Evolutionary conservation across 164 flowering plant genomes (phyloP), one percentile per base, ranked within the genome.

Genomic region (Annona cherimola): DNA sequence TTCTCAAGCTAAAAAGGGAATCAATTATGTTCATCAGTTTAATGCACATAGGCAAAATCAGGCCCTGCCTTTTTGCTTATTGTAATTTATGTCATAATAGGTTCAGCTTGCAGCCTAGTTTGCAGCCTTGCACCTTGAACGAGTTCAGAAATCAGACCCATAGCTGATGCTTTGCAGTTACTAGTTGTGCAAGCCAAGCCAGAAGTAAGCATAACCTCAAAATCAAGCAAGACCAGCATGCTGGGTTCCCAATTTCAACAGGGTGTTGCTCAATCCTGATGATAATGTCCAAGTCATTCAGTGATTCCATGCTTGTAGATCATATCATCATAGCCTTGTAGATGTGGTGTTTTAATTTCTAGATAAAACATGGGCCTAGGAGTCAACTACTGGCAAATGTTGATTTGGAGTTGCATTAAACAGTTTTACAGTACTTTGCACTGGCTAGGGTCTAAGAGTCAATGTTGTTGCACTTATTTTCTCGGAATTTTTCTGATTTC

Each of bases 401-500:
- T 8, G 18, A 50, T 5, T 50, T 50, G 9, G 57, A 8, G 14
- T 50, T 8, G 9, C 57, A 50, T 50, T 11, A 9, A 50, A 50
- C 57, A 11, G 57, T 9, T 50, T 50, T 5, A 5, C 57, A 9
- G 35, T 61, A n/a, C 20, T 61, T 61, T 66, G 18, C 45, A 16
- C 20, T 6, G 19, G 12, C 19, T 66, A 66, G 44, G 45, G 41
- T 12, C 42, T n/a, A 16, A 8, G 57, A 11, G 14, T 50, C 57
- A 50, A 9, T 11, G 57, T 40, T 44, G 4, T 40, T 64, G 9
- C 14, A 9, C 70, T 45, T 68, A 9, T 59, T 70, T 75, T 40
- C n/a, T 63, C 16, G 39, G 26, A n/a, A 46, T 75, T 57, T 60
- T 66, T 54, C 63, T 79, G 73, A 44, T 76, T 79, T 64, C 81